Evolutionary conservation across 768 basidiomycete genomes (phyloP).

Genomic region (Kwoniella sp.): DNA sequence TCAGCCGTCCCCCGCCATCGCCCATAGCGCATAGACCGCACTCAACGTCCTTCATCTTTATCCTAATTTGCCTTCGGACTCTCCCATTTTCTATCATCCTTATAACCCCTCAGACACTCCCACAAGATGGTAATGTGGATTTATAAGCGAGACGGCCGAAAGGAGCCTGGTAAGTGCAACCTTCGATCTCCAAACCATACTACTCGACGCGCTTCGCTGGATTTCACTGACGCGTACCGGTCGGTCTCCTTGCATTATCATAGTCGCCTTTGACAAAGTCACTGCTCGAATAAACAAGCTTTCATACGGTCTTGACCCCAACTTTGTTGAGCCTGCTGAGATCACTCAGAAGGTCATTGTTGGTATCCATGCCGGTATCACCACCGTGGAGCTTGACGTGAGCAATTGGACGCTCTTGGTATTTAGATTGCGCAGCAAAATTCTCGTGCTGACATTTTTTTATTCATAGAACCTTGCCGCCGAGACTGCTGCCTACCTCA

Average conservation of each 20-base stretch:
- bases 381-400: constrained; percentile 95
- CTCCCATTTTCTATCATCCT: not conserved
- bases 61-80: not conserved
- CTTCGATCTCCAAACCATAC: too few species aligned
- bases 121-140: constrained; percentile 53
- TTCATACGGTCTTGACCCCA: constrained; percentile 90
- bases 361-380: constrained; percentile 53
- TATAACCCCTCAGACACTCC: not conserved
- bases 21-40: not conserved
- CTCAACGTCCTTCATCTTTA: constrained; percentile 7
- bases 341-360: constrained; percentile 60
- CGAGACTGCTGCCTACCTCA: constrained; percentile 95
- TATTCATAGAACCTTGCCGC: constrained; percentile 82
- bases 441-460: not conserved
- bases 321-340: constrained; percentile 93
- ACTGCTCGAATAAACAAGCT: constrained; percentile 60
- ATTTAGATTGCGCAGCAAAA: too few species aligned
- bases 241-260: not conserved
- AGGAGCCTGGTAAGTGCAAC: constrained; percentile 45
- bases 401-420: constrained; percentile 55
- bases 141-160: constrained; percentile 54
- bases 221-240: not conserved
- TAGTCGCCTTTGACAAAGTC: constrained; percentile 54
- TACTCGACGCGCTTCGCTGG: not conserved
- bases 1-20: not conserved